Conservation (phyloP, 345 rosid genomes). For the Toxicodendron radicans region DNA sequence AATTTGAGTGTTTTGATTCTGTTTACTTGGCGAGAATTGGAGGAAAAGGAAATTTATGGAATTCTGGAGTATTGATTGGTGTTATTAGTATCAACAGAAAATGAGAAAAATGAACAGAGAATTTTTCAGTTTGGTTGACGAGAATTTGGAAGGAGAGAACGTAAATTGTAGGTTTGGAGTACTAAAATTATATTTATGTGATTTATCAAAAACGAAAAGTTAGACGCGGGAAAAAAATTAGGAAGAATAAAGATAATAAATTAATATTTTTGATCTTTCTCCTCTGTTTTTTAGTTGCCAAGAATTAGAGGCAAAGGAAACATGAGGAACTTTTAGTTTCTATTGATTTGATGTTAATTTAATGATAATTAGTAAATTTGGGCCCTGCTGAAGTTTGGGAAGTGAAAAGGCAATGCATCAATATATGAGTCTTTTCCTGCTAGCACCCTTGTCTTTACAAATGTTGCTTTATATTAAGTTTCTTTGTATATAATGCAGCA, state of each 20-base stretch:
- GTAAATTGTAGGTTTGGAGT: not conserved
- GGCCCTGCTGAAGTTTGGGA: not conserved
- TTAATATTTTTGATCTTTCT: not conserved
- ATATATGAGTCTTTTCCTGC: not conserved
- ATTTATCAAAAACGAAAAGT: too few species aligned
- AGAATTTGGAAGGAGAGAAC: not conserved
- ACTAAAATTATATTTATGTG: not conserved
- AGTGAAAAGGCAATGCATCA: not conserved
- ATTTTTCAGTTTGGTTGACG: slow-evolving; percentile 8
- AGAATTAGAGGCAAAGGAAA: not conserved
- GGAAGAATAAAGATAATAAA: not conserved
- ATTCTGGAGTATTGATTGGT: not conserved
- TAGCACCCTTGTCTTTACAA: not conserved
- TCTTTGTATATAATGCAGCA: not conserved
- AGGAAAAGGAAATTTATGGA: not conserved
- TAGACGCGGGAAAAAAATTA: not conserved
- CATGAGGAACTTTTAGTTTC: not conserved
- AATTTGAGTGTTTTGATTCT: not conserved
- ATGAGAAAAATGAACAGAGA: not conserved
- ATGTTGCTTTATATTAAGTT: not conserved
- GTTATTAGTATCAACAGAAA: not conserved
- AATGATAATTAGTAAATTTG: not conserved
- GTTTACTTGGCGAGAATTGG: not conserved
- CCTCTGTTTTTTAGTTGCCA: not conserved
- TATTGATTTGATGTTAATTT: not conserved